phyloP scores from a whole-genome alignment of 2,329 filamentous ascomycete genomes.

The Fusarium sp. region DNA sequence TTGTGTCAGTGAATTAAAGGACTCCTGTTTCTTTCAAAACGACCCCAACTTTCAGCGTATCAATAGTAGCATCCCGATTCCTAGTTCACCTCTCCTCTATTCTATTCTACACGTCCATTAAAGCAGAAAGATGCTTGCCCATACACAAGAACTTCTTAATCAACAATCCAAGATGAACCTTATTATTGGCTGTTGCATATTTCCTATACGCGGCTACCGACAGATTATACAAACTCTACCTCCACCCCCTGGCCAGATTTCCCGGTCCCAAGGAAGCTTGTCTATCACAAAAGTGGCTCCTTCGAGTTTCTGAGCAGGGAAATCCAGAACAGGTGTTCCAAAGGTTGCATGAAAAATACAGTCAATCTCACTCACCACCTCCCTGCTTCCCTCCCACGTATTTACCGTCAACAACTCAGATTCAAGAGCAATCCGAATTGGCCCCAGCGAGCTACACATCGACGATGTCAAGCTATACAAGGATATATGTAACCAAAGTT shows the following conservation, averaged over 20 bases:
- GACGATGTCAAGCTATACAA: not conserved
- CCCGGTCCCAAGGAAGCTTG: not conserved
- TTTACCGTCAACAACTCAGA: not conserved
- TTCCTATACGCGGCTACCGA: not conserved
- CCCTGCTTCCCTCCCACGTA: rapidly evolving
- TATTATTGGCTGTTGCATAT: not conserved
- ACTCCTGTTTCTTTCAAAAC: too few species aligned
- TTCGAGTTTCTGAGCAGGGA: not conserved
- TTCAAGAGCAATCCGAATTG: not conserved
- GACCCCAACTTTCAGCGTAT: too few species aligned
- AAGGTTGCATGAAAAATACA: not conserved
- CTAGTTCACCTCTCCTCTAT: too few species aligned
- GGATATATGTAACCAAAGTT: not conserved
- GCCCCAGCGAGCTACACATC: not conserved
- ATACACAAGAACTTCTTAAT: not conserved
- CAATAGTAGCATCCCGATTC: too few species aligned
- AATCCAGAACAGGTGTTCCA: not conserved
- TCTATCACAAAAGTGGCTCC: not conserved
- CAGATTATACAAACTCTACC: not conserved
- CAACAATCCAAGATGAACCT: too few species aligned
- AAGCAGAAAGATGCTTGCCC: too few species aligned
- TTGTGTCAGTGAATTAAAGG: too few species aligned
- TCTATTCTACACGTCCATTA: too few species aligned
- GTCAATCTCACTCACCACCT: not conserved
- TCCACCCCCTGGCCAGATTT: not conserved